Conservation (phyloP, 129 eudicot genomes). For the Oenanthe sinensis region DNA sequence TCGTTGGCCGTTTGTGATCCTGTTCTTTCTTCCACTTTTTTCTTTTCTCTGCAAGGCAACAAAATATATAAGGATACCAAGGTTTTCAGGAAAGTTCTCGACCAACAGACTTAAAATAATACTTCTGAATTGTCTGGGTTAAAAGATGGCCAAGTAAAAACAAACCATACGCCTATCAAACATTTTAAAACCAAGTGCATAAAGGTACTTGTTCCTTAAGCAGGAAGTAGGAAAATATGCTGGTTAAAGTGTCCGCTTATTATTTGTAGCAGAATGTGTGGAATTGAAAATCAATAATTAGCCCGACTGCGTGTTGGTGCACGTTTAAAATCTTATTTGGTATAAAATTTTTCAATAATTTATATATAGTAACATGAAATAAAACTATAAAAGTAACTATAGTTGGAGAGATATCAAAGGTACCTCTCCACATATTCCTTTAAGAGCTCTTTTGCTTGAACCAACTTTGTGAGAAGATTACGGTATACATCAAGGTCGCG, state of each 20-base stretch:
- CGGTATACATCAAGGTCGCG: slow-evolving; percentile 97
- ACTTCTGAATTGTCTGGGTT: background rate
- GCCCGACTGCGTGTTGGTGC: background rate
- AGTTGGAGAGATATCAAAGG: background rate
- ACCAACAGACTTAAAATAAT: background rate
- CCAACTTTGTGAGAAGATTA: slow-evolving; percentile 81
- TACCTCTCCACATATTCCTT: slow-evolving; percentile 90
- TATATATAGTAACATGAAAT: background rate
- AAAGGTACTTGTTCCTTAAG: background rate
- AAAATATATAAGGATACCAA: background rate
- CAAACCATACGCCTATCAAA: background rate
- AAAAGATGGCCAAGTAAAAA: background rate
- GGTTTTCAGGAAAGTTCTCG: background rate
- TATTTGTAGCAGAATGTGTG: background rate
- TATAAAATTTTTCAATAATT: background rate
- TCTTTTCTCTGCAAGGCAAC: slow-evolving; percentile 60
- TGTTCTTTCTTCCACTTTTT: slow-evolving; percentile 64
- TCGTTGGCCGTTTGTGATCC: slow-evolving; percentile 65
- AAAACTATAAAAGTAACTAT: background rate
- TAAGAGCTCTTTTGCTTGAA: slow-evolving; percentile 86
- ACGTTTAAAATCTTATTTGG: background rate
- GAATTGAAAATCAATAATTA: background rate
- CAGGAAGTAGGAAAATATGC: background rate
- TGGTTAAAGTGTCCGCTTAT: background rate
- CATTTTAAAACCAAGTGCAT: background rate